Percentiles rank a stretch among this genome's conserved stretches.
These are phyloP conservation scores for Euryodendron excelsum DNA, from an alignment of 148 eudicot species.

Conservation along the genomic window DNA sequence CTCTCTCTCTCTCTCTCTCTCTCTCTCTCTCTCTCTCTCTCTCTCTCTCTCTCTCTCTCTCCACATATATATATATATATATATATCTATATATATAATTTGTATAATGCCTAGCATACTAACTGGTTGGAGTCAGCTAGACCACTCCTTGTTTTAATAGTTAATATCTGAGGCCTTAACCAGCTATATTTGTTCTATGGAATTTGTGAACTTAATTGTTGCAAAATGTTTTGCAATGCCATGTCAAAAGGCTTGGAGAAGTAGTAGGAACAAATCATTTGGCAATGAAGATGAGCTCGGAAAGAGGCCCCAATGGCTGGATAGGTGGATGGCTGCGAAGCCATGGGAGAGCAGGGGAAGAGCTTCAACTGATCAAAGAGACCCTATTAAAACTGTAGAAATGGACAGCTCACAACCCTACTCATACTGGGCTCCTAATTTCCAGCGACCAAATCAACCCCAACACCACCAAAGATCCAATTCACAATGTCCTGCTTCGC, in stretches of 20 bases:
- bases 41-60: too few species aligned
- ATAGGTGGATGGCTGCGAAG: slow-evolving; percentile 56
- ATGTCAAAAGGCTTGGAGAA: slow-evolving; percentile 48
- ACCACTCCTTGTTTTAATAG: too few species aligned
- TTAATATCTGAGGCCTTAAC: too few species aligned
- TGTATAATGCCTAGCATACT: too few species aligned
- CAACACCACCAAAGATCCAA: slow-evolving; percentile 39
- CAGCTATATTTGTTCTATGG: neutral
- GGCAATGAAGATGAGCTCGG: slow-evolving; percentile 54
- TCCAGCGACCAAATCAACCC: slow-evolving; percentile 35
- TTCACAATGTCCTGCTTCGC: slow-evolving; percentile 38
- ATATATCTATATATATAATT: too few species aligned
- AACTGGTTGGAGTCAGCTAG: too few species aligned
- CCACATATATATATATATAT: too few species aligned
- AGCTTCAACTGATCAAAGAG: slow-evolving; percentile 63
- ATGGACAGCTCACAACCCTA: slow-evolving; percentile 66
- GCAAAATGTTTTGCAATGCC: neutral
- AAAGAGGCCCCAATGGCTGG: slow-evolving; percentile 47
- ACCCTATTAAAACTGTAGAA: slow-evolving; percentile 67
- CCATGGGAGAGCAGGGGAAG: slow-evolving; percentile 61
- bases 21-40: too few species aligned
- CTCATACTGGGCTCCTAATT: slow-evolving; percentile 46
- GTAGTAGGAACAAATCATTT: slow-evolving; percentile 53
- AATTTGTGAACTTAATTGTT: slow-evolving; percentile 3
- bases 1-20: too few species aligned